Base-by-base conservation (phyloP, 768 basidiomycete species). In the Leccinellum albellum region DNA sequence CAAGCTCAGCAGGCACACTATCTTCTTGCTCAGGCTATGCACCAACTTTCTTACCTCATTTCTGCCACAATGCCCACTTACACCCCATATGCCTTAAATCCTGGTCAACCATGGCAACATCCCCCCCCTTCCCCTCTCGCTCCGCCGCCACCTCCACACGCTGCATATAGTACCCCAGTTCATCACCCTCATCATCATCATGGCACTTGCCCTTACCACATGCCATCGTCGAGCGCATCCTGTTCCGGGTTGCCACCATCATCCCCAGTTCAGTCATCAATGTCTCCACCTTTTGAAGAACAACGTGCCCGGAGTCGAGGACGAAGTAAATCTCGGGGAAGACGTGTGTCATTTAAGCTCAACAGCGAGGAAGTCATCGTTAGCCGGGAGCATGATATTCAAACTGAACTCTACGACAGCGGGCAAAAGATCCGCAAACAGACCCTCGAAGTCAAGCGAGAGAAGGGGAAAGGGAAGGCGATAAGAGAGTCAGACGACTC, bases 321-420 rank as follows among this genome's bases (percentile, higher is more conserved):
- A 28, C 75, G 81, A 51, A 84, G 84, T 68, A 76, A 71, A 50
- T 82, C 84, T 20, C 70, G 79, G 29, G 84, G 81, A 9, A 76
- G 85, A 56, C 74, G 75, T 23, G 85, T 86, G 2, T 84, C 84
- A 12, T 87, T 87, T 65, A 74, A 69, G 56, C 61, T 82, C n/a
- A 70, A 70, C 29, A 69, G 64, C 23, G 71, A 71, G 44, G 65
- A 65, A 37, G 46, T 45, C 10, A 3, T 26, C 21, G 17, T 13
- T 12, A 13, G 7, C n/a, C 51, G 37, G 40, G 64, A 67, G 6
- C 51, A 61, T n/a, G 33, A 31, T 24, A 10, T 31, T 5, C 58
- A 52, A 24, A 35, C 60, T 15, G 60, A 62, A 21, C 48, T 24
- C 24, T 50, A 53, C 15, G 58, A 50, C 7, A 37, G 46, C 6